phyloP scores from a whole-genome alignment of 495 filamentous ascomycete genomes.

The Schizothecium vesticola region DNA sequence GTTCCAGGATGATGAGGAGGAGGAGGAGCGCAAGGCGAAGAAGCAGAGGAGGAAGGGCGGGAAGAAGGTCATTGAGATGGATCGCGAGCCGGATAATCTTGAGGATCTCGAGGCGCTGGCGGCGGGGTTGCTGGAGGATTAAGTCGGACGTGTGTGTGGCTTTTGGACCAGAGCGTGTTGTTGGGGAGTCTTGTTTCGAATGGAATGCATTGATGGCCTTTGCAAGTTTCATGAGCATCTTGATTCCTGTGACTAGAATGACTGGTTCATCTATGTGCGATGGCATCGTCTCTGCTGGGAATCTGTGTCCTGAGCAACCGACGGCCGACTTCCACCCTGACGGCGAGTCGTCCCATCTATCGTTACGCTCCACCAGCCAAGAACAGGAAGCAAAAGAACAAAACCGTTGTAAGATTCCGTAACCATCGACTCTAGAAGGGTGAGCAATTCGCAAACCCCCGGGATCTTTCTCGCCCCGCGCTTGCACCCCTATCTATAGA shows the following conservation, averaged over 20 bases:
- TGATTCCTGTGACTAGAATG: background rate
- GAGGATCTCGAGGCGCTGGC: constrained; percentile 88
- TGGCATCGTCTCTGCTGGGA: background rate
- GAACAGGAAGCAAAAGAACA: background rate
- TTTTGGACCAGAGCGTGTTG: background rate
- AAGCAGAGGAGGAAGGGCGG: constrained; percentile 41
- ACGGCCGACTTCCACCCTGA: background rate
- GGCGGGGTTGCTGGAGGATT: constrained; percentile 66
- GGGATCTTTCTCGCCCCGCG: background rate
- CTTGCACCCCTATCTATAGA: background rate
- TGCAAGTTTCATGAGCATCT: background rate
- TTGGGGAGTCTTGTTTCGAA: background rate
- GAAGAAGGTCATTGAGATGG: constrained; percentile 49
- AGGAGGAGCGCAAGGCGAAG: constrained; percentile 39
- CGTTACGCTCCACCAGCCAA: background rate
- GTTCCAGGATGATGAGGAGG: constrained; percentile 44
- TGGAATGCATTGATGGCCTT: background rate
- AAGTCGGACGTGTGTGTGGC: background rate
- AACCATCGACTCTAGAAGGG: background rate
- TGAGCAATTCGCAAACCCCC: background rate
- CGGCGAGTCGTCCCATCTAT: background rate
- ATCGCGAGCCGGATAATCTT: constrained; percentile 70
- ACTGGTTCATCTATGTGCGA: background rate
- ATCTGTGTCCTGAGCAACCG: too few relatives aligned
- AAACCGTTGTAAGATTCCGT: background rate